phyloP scores from a whole-genome alignment of 345 rosid genomes.

The Brassica juncea region DNA sequence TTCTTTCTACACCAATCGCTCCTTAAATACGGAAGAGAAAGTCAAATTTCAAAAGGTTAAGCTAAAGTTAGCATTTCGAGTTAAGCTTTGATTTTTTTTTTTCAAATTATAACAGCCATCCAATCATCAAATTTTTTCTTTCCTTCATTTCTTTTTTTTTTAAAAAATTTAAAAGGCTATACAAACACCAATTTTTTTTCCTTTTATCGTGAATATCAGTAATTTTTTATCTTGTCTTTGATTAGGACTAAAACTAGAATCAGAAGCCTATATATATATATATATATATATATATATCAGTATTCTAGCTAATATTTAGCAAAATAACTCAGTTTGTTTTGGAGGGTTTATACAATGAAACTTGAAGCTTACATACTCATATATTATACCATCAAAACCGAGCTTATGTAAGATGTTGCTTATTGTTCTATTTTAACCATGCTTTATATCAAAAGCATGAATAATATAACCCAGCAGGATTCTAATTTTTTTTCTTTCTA shows the following conservation, averaged over 20 bases:
- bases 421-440: background rate
- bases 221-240: background rate
- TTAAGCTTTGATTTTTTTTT: background rate
- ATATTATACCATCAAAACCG: background rate
- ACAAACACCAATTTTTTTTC: background rate
- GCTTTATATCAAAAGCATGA: background rate
- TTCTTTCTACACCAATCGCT: background rate
- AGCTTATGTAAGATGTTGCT: background rate
- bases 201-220: background rate
- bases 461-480: background rate
- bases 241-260: background rate
- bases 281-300: background rate
- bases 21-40: conserved; percentile 6
- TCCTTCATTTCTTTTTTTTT: background rate
- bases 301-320: background rate
- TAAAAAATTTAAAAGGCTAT: background rate
- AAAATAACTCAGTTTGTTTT: background rate
- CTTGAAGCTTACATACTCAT: background rate
- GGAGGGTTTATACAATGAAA: background rate
- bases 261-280: background rate
- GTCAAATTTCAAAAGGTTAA: conserved; percentile 12
- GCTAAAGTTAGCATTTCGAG: background rate
- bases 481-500: no score
- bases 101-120: background rate
- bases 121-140: background rate